Conservation (phyloP, 1,139 yeast species). For the Diutina pseudorugosa region DNA sequence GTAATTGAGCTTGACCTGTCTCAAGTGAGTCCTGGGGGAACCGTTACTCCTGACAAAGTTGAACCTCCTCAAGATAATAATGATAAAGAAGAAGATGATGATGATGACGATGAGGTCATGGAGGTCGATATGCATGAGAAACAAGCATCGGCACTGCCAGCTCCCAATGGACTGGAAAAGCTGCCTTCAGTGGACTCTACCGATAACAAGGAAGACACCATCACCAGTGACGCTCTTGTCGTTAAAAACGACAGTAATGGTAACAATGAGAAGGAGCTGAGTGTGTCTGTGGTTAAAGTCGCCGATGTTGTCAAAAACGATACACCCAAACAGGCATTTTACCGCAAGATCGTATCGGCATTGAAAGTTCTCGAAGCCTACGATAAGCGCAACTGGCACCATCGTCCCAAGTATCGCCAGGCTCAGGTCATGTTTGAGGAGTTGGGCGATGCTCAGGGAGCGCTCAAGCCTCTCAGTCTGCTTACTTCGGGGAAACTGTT, state of each 20-base stretch:
- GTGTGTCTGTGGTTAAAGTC: background rate
- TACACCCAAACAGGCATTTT: background rate
- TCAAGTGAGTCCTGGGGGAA: background rate
- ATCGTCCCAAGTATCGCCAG: conserved; percentile 66
- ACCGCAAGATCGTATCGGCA: conserved; percentile 13
- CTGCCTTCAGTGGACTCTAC: background rate
- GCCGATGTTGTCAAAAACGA: background rate
- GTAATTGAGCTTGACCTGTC: background rate
- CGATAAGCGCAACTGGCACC: conserved; percentile 90
- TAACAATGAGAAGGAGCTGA: too few relatives aligned
- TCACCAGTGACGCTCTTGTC: too few relatives aligned
- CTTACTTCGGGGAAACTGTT: conserved; percentile 60
- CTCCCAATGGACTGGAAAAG: too few relatives aligned
- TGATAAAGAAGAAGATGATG: background rate
- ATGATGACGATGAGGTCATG: background rate
- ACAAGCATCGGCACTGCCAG: too few relatives aligned
- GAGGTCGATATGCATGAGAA: background rate
- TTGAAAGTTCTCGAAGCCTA: conserved; percentile 29
- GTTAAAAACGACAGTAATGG: too few relatives aligned
- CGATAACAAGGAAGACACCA: too few relatives aligned
- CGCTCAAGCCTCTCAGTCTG: conserved; percentile 51
- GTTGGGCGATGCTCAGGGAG: conserved; percentile 37
- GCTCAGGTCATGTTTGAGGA: conserved; percentile 52
- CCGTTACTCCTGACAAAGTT: background rate
- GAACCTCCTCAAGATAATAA: background rate